These are phyloP conservation scores for Adansonia digitata DNA, from an alignment of 345 rosid genomes.

Conservation along the genomic window DNA sequence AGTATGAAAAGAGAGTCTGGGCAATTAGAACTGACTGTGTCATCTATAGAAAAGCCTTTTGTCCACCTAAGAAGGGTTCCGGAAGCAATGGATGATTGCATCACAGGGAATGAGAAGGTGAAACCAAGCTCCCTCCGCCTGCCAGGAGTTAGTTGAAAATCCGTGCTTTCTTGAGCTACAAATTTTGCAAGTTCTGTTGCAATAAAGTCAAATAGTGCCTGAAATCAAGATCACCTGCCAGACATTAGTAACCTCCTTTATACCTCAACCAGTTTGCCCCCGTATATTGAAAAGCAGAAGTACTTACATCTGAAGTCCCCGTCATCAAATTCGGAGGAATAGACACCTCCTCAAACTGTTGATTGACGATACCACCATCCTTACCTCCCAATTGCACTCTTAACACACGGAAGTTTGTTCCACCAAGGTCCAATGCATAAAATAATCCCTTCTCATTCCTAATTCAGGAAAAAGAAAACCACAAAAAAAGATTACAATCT, in stretches of 20 bases:
- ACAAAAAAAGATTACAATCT: neutral
- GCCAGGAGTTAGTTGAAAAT: constrained; percentile 50
- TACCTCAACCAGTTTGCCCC: neutral
- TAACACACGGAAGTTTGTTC: constrained; percentile 90
- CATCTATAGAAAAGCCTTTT: constrained; percentile 86
- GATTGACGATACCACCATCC: constrained; percentile 50
- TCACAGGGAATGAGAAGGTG: constrained; percentile 96
- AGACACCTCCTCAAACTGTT: constrained; percentile 71
- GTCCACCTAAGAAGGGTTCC: constrained; percentile 93
- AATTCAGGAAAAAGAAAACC: neutral
- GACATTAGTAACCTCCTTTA: neutral
- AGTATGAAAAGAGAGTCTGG: constrained; percentile 1
- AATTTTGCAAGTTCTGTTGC: constrained; percentile 72
- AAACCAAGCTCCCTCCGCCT: constrained; percentile 88
- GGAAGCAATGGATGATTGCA: constrained; percentile 71
- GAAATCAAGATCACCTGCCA: constrained; percentile 27
- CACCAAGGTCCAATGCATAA: constrained; percentile 96
- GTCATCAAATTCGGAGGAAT: constrained; percentile 91
- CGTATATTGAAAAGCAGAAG: neutral
- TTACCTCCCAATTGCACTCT: constrained; percentile 81
- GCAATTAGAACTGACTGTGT: constrained; percentile 41
- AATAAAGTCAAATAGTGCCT: constrained; percentile 69
- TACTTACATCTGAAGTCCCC: constrained; percentile 60
- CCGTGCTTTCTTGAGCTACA: constrained; percentile 66
- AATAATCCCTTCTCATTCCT: constrained; percentile 82